Evolutionary conservation across 2,329 filamentous ascomycete genomes (phyloP).

Genomic region (Juglanconis oblonga): DNA sequence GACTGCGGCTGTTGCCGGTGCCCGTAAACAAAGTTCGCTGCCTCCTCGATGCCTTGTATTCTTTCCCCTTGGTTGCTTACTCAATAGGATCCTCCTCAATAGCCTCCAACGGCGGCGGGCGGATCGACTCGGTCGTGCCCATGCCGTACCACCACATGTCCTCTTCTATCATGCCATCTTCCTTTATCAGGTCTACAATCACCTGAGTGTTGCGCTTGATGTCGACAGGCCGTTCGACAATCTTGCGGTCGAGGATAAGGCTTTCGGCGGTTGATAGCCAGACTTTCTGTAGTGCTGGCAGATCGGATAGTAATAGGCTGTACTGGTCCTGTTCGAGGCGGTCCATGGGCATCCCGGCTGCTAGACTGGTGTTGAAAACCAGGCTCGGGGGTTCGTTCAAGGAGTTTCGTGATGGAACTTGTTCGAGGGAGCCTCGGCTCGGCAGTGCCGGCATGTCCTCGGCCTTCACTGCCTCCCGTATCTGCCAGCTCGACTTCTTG

Average conservation of each 20-base stretch:
- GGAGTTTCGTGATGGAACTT: slow-evolving; percentile 17
- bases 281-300: slow-evolving; percentile 57
- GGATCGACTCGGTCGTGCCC: slow-evolving; percentile 51
- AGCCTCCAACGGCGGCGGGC: slow-evolving; percentile 48
- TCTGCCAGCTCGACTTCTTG: slow-evolving; percentile 50
- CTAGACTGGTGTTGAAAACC: slow-evolving; percentile 58
- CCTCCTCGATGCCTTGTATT: neutral
- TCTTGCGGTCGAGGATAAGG: slow-evolving; percentile 55
- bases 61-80: slow-evolving; percentile 14
- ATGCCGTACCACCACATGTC: slow-evolving; percentile 63
- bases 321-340: slow-evolving; percentile 49
- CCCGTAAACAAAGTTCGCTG: neutral
- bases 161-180: slow-evolving; percentile 56
- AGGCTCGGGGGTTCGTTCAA: slow-evolving; percentile 34
- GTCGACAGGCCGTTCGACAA: slow-evolving; percentile 56
- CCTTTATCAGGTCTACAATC: slow-evolving; percentile 61
- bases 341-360: slow-evolving; percentile 62
- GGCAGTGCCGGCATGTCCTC: slow-evolving; percentile 10
- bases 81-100: slow-evolving; percentile 51
- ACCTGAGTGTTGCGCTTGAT: slow-evolving; percentile 63
- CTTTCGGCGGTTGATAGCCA: slow-evolving; percentile 64
- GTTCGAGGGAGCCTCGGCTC: slow-evolving; percentile 13
- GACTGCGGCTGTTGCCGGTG: neutral
- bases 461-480: slow-evolving; percentile 29
- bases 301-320: slow-evolving; percentile 48